Percentiles rank a stretch among this genome's conserved stretches.
These are phyloP conservation scores for Phytophthora foliorum DNA, from an alignment of 352 stramenopile species.

Conservation along the genomic window DNA sequence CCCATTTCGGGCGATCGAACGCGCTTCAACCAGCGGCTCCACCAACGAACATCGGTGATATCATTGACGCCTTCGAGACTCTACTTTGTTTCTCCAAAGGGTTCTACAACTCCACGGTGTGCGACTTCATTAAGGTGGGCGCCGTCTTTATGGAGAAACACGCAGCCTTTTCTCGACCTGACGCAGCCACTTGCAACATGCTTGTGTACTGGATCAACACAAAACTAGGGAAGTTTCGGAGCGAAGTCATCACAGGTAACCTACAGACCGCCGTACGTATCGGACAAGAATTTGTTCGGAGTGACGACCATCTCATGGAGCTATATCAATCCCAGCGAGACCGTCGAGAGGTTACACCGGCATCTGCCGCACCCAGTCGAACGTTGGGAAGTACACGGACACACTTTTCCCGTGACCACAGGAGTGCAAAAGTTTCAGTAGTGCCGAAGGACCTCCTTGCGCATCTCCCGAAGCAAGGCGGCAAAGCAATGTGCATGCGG, in stretches of 20 bases:
- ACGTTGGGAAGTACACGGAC: too few relatives aligned
- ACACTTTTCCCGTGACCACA: too few relatives aligned
- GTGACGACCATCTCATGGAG: slow-evolving; percentile 15
- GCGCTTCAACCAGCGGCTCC: neutral
- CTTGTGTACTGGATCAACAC: slow-evolving; percentile 21
- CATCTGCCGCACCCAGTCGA: neutral
- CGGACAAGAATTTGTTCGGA: slow-evolving; percentile 4
- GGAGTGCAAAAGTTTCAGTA: neutral
- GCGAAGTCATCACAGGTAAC: slow-evolving; percentile 5
- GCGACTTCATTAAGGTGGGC: slow-evolving; percentile 2
- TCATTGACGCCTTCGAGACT: neutral
- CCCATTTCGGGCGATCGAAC: slow-evolving; percentile 19
- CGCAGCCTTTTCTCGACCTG: neutral
- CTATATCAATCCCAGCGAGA: slow-evolving; percentile 4
- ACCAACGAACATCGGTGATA: neutral
- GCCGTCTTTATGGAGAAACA: slow-evolving; percentile 3
- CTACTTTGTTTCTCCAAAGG: neutral
- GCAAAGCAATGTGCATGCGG: slow-evolving; percentile 4
- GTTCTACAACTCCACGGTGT: slow-evolving; percentile 11
- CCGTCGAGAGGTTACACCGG: neutral
- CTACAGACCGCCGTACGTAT: neutral
- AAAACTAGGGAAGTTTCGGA: slow-evolving; percentile 20
- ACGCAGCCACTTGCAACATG: slow-evolving; percentile 3
- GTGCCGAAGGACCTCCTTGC: neutral
- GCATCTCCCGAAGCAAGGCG: neutral